phyloP scores from a whole-genome alignment of 805 yeast genomes.

The Danielia oregonensis region DNA sequence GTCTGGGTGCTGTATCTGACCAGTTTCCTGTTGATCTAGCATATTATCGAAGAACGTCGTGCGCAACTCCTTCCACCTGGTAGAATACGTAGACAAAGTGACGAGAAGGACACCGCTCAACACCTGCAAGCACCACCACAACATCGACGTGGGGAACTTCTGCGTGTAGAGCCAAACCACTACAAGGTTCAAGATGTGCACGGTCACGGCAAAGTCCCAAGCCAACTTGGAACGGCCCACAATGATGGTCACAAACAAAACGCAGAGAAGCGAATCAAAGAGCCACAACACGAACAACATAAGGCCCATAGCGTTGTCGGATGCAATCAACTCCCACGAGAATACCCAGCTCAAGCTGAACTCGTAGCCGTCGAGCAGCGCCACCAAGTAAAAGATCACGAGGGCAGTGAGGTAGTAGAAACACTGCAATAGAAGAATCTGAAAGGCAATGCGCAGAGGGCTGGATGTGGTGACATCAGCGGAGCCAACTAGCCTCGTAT shows the following conservation, averaged over 20 bases:
- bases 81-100: conserved; percentile 80
- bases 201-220: conserved; percentile 94
- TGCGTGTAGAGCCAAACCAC: conserved; percentile 66
- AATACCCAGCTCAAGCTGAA: conserved; percentile 70
- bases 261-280: conserved; percentile 77
- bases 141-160: conserved; percentile 61
- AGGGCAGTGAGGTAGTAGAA: conserved; percentile 76
- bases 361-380: conserved; percentile 66
- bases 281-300: conserved; percentile 76
- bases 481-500: background rate
- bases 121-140: conserved; percentile 85
- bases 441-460: conserved; percentile 34
- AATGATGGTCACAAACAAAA: conserved; percentile 75
- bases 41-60: conserved; percentile 87
- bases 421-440: conserved; percentile 72
- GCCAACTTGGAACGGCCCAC: conserved; percentile 93
- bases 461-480: background rate
- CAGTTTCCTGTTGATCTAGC: conserved; percentile 54
- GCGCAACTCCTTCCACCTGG: conserved; percentile 87
- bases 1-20: conserved; percentile 22
- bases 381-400: conserved; percentile 59
- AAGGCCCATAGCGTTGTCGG: conserved; percentile 78
- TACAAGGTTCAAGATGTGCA: conserved; percentile 73
- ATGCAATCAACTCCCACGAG: conserved; percentile 71
- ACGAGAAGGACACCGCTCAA: conserved; percentile 67